These are phyloP conservation scores for Malus sieversii DNA, from an alignment of 306 rosid genomes.

Conservation along the genomic window DNA sequence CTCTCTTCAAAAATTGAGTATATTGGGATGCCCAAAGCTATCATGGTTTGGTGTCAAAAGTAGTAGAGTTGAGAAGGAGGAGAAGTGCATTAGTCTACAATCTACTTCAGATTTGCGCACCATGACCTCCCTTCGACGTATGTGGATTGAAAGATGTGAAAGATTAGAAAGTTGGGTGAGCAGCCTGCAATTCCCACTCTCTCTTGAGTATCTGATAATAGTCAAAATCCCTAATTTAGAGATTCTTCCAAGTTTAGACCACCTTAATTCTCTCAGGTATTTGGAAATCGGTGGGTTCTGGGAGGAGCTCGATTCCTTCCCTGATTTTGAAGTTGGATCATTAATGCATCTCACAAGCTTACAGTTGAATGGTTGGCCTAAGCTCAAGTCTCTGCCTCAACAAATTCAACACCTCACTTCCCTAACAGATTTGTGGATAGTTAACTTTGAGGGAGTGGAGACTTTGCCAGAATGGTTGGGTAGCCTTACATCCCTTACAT, in stretches of 20 bases:
- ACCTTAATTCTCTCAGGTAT: too few species aligned
- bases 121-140: too few species aligned
- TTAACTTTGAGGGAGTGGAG: not conserved
- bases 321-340: not conserved
- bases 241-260: too few species aligned
- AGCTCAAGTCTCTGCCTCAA: not conserved
- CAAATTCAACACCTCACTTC: not conserved
- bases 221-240: too few species aligned
- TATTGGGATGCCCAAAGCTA: rapidly evolving
- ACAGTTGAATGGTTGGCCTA: rapidly evolving
- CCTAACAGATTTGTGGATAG: rapidly evolving
- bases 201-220: rapidly evolving
- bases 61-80: too few species aligned
- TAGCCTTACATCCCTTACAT: not conserved
- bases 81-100: too few species aligned
- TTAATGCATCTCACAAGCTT: not conserved
- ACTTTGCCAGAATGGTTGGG: not conserved
- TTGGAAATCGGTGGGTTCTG: not conserved
- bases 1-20: rapidly evolving
- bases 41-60: too few species aligned
- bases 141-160: rapidly evolving
- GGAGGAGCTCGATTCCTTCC: not conserved
- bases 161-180: too few species aligned
- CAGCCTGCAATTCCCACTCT: too few species aligned
- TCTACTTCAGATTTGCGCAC: too few species aligned